Percentiles rank a stretch among this genome's conserved stretches.
phyloP scores from a whole-genome alignment of 345 rosid genomes.

The Rhizophora apiculata region DNA sequence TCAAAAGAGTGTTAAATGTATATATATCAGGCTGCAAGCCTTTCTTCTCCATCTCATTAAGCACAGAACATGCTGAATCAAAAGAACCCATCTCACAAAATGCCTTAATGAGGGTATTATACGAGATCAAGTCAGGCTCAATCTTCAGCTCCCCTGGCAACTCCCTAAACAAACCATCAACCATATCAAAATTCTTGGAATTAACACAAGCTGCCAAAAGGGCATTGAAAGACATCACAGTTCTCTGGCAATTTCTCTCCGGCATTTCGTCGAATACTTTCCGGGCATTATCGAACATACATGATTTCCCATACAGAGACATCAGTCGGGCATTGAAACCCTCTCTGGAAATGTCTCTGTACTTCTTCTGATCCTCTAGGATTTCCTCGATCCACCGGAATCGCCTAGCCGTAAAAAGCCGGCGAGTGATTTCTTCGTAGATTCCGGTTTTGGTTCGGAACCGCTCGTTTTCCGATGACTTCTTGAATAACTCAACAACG shows the following conservation, averaged over 20 bases:
- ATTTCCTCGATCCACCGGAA: slow-evolving; percentile 50
- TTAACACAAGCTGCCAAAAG: slow-evolving; percentile 53
- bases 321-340: slow-evolving; percentile 63
- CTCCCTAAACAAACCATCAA: slow-evolving; percentile 44
- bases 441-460: slow-evolving; percentile 51
- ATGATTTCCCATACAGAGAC: slow-evolving; percentile 40
- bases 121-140: slow-evolving; percentile 47
- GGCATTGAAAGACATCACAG: slow-evolving; percentile 63
- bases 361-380: slow-evolving; percentile 67
- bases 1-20: slow-evolving; percentile 51
- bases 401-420: slow-evolving; percentile 52
- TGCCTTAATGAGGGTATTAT: slow-evolving; percentile 59
- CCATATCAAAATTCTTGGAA: slow-evolving; percentile 45
- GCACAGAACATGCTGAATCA: slow-evolving; percentile 37
- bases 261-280: slow-evolving; percentile 80
- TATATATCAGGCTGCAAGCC: slow-evolving; percentile 49
- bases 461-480: slow-evolving; percentile 35
- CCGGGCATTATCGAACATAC: slow-evolving; percentile 62
- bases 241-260: slow-evolving; percentile 42
- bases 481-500: slow-evolving; percentile 63
- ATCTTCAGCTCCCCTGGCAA: slow-evolving; percentile 48
- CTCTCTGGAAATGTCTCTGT: slow-evolving; percentile 49
- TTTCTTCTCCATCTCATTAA: slow-evolving; percentile 58
- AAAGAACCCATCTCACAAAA: slow-evolving; percentile 51
- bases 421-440: slow-evolving; percentile 52